Conservation (phyloP, 352 stramenopile species). For the Phytopythium montanum region DNA sequence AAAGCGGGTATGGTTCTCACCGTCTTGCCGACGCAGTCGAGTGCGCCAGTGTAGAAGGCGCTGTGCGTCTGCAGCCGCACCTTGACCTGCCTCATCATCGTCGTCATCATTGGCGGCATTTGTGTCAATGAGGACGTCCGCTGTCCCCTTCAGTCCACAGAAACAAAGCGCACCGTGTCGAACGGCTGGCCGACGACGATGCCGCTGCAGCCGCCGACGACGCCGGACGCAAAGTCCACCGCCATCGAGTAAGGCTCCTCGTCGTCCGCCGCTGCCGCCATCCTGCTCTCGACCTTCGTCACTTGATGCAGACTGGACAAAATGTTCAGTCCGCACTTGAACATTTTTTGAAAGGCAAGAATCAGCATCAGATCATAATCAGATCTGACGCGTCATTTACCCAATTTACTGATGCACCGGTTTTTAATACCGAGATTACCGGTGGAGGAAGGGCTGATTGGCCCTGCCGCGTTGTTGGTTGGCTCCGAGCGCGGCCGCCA, state of each 20-base stretch:
- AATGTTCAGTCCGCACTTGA: too few relatives aligned
- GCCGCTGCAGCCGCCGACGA: slow-evolving; percentile 43
- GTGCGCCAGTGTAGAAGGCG: slow-evolving; percentile 45
- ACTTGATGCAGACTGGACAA: too few relatives aligned
- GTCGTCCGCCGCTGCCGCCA: slow-evolving; percentile 9
- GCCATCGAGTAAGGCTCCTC: slow-evolving; percentile 31
- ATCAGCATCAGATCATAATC: too few relatives aligned
- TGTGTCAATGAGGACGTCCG: not conserved
- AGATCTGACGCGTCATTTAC: too few relatives aligned
- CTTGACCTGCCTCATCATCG: slow-evolving; percentile 38
- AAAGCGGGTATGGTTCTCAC: slow-evolving; percentile 6
- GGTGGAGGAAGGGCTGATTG: not conserved
- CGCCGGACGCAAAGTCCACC: slow-evolving; percentile 42
- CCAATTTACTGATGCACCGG: not conserved
- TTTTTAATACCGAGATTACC: not conserved
- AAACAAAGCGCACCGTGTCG: slow-evolving; percentile 33
- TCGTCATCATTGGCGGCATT: slow-evolving; percentile 6
- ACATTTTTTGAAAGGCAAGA: too few relatives aligned
- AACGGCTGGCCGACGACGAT: slow-evolving; percentile 62
- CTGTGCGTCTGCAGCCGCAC: slow-evolving; percentile 56
- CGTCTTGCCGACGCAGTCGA: slow-evolving; percentile 44
- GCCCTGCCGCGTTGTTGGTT: slow-evolving; percentile 15
- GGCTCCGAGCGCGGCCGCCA: slow-evolving; percentile 15
- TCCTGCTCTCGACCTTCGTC: too few relatives aligned
- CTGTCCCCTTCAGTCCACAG: not conserved